These are phyloP conservation scores for Omphalotus guepiniiformis DNA, from an alignment of 768 basidiomycete genomes.

Conservation along the genomic window DNA sequence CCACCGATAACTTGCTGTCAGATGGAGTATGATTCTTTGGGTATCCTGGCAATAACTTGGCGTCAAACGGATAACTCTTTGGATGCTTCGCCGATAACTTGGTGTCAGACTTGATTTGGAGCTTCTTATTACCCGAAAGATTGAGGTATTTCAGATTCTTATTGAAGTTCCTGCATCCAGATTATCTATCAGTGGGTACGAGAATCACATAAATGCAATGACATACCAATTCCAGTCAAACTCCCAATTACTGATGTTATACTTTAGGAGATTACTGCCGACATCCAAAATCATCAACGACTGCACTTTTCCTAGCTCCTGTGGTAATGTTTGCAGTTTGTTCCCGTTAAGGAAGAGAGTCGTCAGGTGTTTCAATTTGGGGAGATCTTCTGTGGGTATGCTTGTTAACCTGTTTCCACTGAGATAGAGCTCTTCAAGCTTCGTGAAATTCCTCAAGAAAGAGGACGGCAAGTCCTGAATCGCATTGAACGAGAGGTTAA, in stretches of 20 bases:
- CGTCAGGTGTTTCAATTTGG: slow-evolving; percentile 58
- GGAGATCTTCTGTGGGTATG: slow-evolving; percentile 86
- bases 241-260: slow-evolving; percentile 97
- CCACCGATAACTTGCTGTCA: too few relatives aligned
- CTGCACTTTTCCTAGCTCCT: slow-evolving; percentile 81
- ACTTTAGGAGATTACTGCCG: slow-evolving; percentile 90
- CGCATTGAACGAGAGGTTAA: slow-evolving; percentile 94
- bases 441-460: slow-evolving; percentile 67
- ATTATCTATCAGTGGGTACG: slow-evolving; percentile 1
- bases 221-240: slow-evolving; percentile 99
- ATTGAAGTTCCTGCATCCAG: slow-evolving; percentile 84
- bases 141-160: slow-evolving; percentile 91
- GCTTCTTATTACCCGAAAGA: slow-evolving; percentile 92
- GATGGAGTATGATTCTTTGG: too few relatives aligned
- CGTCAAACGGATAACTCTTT: slow-evolving; percentile 25
- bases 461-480: slow-evolving; percentile 76
- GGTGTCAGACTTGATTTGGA: slow-evolving; percentile 86
- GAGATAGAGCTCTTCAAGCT: slow-evolving; percentile 84
- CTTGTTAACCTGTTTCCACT: slow-evolving; percentile 93
- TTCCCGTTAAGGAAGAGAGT: slow-evolving; percentile 92
- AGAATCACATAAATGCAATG: background rate
- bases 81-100: slow-evolving; percentile 24
- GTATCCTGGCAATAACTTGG: too few relatives aligned
- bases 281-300: slow-evolving; percentile 82
- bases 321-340: slow-evolving; percentile 85